These are phyloP conservation scores for Mycena vitilis DNA, from an alignment of 768 basidiomycete genomes.

Conservation along the genomic window DNA sequence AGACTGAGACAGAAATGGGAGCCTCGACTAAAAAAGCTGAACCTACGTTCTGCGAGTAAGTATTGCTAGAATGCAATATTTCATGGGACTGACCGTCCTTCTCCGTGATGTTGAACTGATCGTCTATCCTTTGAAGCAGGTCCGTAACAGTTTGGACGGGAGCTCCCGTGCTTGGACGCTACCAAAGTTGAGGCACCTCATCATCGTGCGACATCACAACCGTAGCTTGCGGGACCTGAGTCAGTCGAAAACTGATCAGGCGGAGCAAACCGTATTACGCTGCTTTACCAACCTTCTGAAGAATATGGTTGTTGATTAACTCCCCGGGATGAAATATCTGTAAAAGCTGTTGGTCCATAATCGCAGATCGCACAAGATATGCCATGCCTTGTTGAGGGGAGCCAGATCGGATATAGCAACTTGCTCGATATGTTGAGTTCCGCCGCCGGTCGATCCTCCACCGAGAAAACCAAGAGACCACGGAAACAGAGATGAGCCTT, in stretches of 20 bases:
- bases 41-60: background rate
- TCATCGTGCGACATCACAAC: conserved; percentile 22
- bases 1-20: background rate
- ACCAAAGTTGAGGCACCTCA: background rate
- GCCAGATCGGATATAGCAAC: conserved; percentile 2
- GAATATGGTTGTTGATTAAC: conserved; percentile 8
- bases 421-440: background rate
- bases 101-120: background rate
- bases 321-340: conserved; percentile 15
- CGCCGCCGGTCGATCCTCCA: background rate
- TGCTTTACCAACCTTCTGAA: background rate
- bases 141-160: background rate
- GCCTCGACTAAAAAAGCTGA: background rate
- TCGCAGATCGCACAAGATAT: background rate
- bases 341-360: background rate
- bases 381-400: background rate
- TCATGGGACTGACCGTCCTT: background rate
- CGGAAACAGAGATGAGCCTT: conserved; percentile 10
- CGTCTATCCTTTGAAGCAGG: background rate
- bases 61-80: background rate
- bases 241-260: background rate
- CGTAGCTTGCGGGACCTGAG: conserved; percentile 6
- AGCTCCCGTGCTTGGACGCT: background rate
- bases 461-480: conserved; percentile 11
- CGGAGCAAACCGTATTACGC: too few species aligned